Base-by-base conservation (phyloP, 345 rosid species). In the Microcos paniculata region DNA sequence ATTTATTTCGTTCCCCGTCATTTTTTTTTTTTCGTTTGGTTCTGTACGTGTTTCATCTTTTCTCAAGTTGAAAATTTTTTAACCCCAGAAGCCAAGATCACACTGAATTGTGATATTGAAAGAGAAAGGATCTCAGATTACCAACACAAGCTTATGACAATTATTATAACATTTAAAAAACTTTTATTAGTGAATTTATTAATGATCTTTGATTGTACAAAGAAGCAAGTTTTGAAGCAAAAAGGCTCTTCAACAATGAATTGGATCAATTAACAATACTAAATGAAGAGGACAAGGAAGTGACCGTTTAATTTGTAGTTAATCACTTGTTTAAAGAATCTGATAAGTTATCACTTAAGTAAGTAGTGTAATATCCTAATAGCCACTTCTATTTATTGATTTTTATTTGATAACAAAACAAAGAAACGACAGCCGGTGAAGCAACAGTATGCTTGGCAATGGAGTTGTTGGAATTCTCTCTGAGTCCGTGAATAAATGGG, bases 401-500 rank as follows among this genome's bases (percentile, higher is more conserved):
- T 58, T 18, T 18, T 45, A 5, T 51, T 30, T 28, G n/a, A 26
- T 24, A 62, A 16, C 0, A 33, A 3, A 62, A 16, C 0, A 33
- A 3, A 38, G 69, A 70, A 48, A 55, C 55, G 71, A 56, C 77
- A 49, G 78, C 67, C 46, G 81, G 52, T 1, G 61, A 35, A 48
- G 70, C 80, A 13, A 53, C 77, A 76, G 72, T 53, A 90, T 85
- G 93, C 84, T 95, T 28, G 98, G 99, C 51, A 93, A 95, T 70
- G 98, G 97, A 84, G 90, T 93, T 26, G 91, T 95, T 6, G 98
- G 99, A 23, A 89, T 95, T 43, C 81, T 95, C 40, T 83, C 96
- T 0, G 99, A 95, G 81, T 78, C 96, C 0, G 88, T 78, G 53
- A 93, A 91, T 80, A 95, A 91, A 65, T 95, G 98, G 99, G 99